phyloP scores from a whole-genome alignment of 352 stramenopile genomes.

The Halophytophthora polymorphica region DNA sequence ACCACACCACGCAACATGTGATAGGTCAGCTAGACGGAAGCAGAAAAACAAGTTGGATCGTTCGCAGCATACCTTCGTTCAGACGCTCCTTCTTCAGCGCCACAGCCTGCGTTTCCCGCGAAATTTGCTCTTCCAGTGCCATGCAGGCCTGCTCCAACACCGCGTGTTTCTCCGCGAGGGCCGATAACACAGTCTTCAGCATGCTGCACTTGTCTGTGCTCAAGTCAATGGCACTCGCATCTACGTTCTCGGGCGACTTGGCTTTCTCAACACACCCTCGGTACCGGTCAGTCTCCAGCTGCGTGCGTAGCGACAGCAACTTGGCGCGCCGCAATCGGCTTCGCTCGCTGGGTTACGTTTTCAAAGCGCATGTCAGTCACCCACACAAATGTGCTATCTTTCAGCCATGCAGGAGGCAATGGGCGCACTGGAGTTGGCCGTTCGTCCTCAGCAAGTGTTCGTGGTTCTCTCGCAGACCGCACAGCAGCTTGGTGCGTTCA shows the following conservation, averaged over 20 bases:
- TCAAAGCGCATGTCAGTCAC: too few species aligned
- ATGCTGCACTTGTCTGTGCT: conserved; percentile 27
- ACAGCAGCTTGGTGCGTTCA: conserved; percentile 35
- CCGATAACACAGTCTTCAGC: conserved; percentile 22
- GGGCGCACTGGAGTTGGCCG: conserved; percentile 33
- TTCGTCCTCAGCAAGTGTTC: conserved; percentile 43
- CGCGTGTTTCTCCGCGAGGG: conserved; percentile 19
- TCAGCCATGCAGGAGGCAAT: too few species aligned
- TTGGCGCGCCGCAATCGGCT: conserved; percentile 18
- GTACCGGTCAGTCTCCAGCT: conserved; percentile 10
- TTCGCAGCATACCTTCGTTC: conserved; percentile 19
- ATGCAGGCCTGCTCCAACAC: conserved; percentile 23
- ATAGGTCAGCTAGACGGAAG: neutral
- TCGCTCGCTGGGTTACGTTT: conserved; percentile 31
- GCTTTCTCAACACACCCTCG: conserved; percentile 1
- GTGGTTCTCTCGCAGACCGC: conserved; percentile 26
- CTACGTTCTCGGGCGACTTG: conserved; percentile 10
- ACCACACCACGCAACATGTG: neutral
- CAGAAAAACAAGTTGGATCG: neutral
- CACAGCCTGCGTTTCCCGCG: conserved; percentile 2
- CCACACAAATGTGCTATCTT: too few species aligned
- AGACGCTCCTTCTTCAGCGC: conserved; percentile 14
- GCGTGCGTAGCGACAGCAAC: conserved; percentile 14
- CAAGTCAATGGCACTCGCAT: conserved; percentile 20
- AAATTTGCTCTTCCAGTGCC: conserved; percentile 22